Conservation (phyloP, 2,329 filamentous ascomycete genomes). For the Gaeumannomyces tritici region DNA sequence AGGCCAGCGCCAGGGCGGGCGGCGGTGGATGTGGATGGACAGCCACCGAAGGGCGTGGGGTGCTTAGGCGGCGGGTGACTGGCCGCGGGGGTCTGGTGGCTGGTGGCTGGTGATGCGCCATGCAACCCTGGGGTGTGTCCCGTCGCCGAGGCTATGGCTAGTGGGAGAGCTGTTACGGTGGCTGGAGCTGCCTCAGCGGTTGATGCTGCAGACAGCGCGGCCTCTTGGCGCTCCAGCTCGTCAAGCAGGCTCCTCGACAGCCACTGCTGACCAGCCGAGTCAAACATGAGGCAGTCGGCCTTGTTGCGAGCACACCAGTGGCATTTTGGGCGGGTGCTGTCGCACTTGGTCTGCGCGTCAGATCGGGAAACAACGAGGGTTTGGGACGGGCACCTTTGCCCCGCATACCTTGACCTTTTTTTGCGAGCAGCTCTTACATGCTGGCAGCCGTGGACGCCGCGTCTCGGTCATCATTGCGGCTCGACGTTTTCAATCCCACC, state of each 20-base stretch:
- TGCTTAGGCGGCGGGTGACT: background rate
- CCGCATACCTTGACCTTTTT: constrained; percentile 6
- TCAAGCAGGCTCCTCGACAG: constrained; percentile 16
- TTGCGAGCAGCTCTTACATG: constrained; percentile 7
- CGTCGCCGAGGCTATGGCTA: too few species aligned
- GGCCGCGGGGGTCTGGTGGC: background rate
- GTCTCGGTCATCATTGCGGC: background rate
- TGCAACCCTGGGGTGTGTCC: too few species aligned
- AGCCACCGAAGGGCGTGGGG: background rate
- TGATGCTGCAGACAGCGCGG: constrained; percentile 4
- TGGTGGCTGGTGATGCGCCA: background rate
- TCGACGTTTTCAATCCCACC: background rate
- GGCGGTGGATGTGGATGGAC: background rate
- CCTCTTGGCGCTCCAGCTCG: constrained; percentile 15
- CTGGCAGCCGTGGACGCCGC: constrained; percentile 5
- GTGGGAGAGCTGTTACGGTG: too few species aligned
- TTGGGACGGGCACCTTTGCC: background rate
- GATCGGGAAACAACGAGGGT: background rate
- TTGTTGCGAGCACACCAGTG: constrained; percentile 15
- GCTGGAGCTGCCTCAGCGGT: background rate
- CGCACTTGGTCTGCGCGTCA: constrained; percentile 12
- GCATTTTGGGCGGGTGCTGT: constrained; percentile 20
- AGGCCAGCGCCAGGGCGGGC: background rate
- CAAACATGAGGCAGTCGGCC: constrained; percentile 17
- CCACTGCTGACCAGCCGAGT: constrained; percentile 11